Evolutionary conservation across 2,329 filamentous ascomycete genomes (phyloP).

Genomic region (Furcasterigmium sp.): DNA sequence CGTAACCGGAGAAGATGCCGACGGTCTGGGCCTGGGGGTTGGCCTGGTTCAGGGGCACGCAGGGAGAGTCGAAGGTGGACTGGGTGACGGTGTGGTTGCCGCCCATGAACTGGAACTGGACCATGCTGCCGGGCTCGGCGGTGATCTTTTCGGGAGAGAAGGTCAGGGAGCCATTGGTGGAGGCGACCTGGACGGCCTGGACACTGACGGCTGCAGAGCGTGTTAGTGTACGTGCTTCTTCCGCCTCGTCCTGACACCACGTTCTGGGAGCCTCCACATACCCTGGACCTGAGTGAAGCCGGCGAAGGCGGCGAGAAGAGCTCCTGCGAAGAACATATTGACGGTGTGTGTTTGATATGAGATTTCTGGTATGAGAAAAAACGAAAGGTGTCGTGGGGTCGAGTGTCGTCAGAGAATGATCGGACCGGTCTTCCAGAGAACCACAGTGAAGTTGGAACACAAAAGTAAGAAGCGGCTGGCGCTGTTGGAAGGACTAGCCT

Average conservation of each 20-base stretch:
- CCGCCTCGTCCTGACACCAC: not conserved
- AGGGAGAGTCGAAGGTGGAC: constrained; percentile 68
- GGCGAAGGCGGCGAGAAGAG: constrained; percentile 41
- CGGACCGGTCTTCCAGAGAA: constrained; percentile 6
- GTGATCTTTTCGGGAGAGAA: constrained; percentile 64
- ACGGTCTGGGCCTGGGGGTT: constrained; percentile 43
- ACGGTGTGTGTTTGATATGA: constrained; percentile 14
- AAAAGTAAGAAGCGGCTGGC: constrained; percentile 35
- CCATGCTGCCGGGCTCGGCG: constrained; percentile 56
- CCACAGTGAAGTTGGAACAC: not conserved
- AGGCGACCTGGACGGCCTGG: constrained; percentile 62
- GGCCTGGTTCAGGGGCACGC: constrained; percentile 40
- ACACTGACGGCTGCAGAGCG: constrained; percentile 32
- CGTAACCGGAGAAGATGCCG: constrained; percentile 65
- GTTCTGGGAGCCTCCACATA: constrained; percentile 18
- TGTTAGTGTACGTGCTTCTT: constrained; percentile 6
- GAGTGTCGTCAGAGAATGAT: constrained; percentile 3
- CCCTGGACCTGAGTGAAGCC: constrained; percentile 42
- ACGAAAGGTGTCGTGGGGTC: constrained; percentile 11
- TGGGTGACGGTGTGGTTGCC: constrained; percentile 77
- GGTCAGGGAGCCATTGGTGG: constrained; percentile 46
- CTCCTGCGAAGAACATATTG: constrained; percentile 49
- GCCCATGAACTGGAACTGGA: constrained; percentile 62
- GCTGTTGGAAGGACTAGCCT: constrained; percentile 46
- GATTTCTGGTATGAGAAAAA: constrained; percentile 12